These are phyloP conservation scores for Brettanomyces bruxellensis DNA, from an alignment of 805 yeast genomes.

Conservation along the genomic window DNA sequence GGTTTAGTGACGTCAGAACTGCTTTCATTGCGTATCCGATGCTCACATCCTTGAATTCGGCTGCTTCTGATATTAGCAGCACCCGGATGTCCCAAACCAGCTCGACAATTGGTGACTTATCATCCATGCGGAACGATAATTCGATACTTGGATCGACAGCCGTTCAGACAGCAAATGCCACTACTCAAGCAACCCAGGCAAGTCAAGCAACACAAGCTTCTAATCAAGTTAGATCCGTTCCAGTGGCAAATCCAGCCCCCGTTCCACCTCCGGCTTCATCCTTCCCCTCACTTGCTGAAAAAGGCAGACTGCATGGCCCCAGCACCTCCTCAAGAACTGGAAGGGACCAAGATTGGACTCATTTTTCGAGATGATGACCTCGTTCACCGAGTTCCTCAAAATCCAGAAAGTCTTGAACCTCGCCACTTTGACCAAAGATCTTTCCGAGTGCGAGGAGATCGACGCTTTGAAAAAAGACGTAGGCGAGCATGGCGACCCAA, in stretches of 20 bases:
- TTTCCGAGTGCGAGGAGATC: not conserved
- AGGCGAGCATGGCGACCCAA: not conserved
- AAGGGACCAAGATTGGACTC: slow-evolving; percentile 21
- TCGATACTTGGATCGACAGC: no score
- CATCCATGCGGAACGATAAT: no score
- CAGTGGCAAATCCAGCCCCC: not conserved
- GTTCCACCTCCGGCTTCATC: slow-evolving; percentile 1
- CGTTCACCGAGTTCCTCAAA: slow-evolving; percentile 19
- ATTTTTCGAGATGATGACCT: slow-evolving; percentile 22
- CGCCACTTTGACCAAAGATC: not conserved
- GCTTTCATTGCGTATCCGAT: slow-evolving; percentile 21
- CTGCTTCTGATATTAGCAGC: no score
- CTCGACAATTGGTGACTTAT: no score
- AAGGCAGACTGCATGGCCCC: not conserved
- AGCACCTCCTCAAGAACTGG: slow-evolving; percentile 8
- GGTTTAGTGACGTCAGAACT: slow-evolving; percentile 18
- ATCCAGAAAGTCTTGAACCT: slow-evolving; percentile 12
- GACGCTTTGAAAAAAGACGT: not conserved
- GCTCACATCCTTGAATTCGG: slow-evolving; percentile 7
- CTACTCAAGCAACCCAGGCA: no score
- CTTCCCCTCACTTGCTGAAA: not conserved
- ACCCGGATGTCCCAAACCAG: no score
- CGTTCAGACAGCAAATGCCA: no score
- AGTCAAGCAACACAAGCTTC: no score
- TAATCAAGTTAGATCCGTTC: not conserved